Evolutionary conservation across 768 basidiomycete genomes (phyloP).

Genomic region (Leucocoprinus sp.): DNA sequence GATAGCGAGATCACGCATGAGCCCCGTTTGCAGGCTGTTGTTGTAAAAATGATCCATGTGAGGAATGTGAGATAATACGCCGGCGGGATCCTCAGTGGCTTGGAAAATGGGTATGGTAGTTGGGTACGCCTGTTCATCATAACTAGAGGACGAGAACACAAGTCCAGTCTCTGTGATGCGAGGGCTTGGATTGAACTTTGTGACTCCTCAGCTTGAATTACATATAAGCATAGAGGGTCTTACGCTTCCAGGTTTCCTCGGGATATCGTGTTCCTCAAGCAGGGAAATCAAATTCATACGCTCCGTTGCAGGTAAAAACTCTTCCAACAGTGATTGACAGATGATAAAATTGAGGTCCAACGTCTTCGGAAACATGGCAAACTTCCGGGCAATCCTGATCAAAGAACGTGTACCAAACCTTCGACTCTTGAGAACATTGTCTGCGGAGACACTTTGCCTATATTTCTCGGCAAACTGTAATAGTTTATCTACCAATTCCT

Average conservation of each 20-base stretch:
- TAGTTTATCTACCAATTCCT: slow-evolving; percentile 28
- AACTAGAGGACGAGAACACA: slow-evolving; percentile 38
- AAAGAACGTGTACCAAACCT: slow-evolving; percentile 57
- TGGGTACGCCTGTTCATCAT: slow-evolving; percentile 21
- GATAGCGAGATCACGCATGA: slow-evolving; percentile 58
- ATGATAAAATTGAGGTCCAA: slow-evolving; percentile 41
- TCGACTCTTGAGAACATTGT: slow-evolving; percentile 51
- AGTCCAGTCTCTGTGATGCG: slow-evolving; percentile 28
- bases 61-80: slow-evolving; percentile 50
- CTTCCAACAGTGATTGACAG: slow-evolving; percentile 41
- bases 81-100: slow-evolving; percentile 39
- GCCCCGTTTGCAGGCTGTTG: slow-evolving; percentile 57
- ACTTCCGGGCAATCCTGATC: slow-evolving; percentile 41
- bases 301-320: slow-evolving; percentile 56
- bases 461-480: slow-evolving; percentile 53
- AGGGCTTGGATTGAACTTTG: slow-evolving; percentile 43
- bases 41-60: slow-evolving; percentile 68
- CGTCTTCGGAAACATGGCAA: slow-evolving; percentile 37
- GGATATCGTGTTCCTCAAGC: slow-evolving; percentile 42
- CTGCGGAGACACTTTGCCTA: slow-evolving; percentile 42
- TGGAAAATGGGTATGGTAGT: slow-evolving; percentile 44
- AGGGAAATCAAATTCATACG: slow-evolving; percentile 43
- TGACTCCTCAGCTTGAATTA: background rate
- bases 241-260: slow-evolving; percentile 33
- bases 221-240: slow-evolving; percentile 11